A percentile compares a stretch with the other conserved stretches of the same genome.
phyloP scores from a whole-genome alignment of 208 protist genomes.

The Trypanosoma lewisi region DNA sequence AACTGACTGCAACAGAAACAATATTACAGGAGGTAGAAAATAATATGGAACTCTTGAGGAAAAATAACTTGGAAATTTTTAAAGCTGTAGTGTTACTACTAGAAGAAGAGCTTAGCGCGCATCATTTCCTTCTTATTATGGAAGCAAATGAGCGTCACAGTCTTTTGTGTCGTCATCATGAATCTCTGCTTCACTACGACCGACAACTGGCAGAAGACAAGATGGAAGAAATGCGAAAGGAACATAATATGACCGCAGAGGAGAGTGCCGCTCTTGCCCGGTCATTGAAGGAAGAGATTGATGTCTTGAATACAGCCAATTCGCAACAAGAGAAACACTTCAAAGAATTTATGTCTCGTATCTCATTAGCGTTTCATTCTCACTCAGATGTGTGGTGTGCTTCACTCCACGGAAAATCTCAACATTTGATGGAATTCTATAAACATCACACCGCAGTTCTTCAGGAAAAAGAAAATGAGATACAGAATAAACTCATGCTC shows the following conservation, averaged over 20 bases:
- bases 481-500: background rate
- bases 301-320: background rate
- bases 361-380: background rate
- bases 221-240: background rate
- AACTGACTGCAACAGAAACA: background rate
- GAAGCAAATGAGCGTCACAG: slow-evolving; percentile 2
- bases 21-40: background rate
- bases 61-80: background rate
- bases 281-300: background rate
- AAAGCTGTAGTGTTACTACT: background rate
- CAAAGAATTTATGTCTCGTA: background rate
- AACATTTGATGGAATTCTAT: background rate
- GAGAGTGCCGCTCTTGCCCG: background rate
- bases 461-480: background rate
- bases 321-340: background rate
- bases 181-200: background rate
- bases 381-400: background rate
- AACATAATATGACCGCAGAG: background rate
- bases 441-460: background rate
- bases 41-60: background rate
- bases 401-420: background rate
- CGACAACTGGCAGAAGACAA: background rate
- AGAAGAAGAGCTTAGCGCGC: background rate
- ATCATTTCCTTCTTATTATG: background rate
- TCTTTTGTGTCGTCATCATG: background rate